Percentiles rank a stretch among this genome's conserved stretches.
Evolutionary conservation across 202 grass and related monocot species (phyloP).

Genomic region (Schoenoplectus tabernaemontani): DNA sequence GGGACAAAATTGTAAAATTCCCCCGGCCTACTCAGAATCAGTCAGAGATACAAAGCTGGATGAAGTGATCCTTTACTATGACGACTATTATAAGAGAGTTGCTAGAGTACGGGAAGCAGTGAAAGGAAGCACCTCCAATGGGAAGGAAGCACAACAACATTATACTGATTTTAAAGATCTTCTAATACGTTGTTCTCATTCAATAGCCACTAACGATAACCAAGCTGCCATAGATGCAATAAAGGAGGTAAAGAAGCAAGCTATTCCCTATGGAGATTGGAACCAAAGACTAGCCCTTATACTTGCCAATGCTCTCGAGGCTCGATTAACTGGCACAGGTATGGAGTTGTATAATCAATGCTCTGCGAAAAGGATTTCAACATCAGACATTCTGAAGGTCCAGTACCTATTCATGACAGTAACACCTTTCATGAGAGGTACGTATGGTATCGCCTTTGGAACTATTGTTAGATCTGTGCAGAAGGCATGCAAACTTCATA

Average conservation of each 20-base stretch:
- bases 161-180: conserved; percentile 29
- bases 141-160: conserved; percentile 9
- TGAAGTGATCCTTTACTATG: conserved; percentile 30
- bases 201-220: conserved; percentile 20
- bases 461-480: conserved; percentile 21
- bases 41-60: conserved; percentile 22
- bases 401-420: conserved; percentile 24
- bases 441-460: conserved; percentile 23
- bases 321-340: conserved; percentile 30
- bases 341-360: conserved; percentile 19
- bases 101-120: conserved; percentile 18
- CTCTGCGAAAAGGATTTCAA: conserved; percentile 12
- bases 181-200: conserved; percentile 31
- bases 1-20: conserved; percentile 28
- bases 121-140: neutral
- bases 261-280: conserved; percentile 6
- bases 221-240: conserved; percentile 16
- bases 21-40: conserved; percentile 14
- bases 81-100: conserved; percentile 13
- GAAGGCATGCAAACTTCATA: conserved; percentile 28
- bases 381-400: conserved; percentile 17
- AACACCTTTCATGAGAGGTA: conserved; percentile 24
- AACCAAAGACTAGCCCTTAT: conserved; percentile 21
- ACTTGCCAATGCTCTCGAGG: conserved; percentile 31
- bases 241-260: conserved; percentile 34